A percentile compares a stretch with the other conserved stretches of the same genome.
Conservation (phyloP, 441 rosid genomes). For the Capsella rubella region DNA sequence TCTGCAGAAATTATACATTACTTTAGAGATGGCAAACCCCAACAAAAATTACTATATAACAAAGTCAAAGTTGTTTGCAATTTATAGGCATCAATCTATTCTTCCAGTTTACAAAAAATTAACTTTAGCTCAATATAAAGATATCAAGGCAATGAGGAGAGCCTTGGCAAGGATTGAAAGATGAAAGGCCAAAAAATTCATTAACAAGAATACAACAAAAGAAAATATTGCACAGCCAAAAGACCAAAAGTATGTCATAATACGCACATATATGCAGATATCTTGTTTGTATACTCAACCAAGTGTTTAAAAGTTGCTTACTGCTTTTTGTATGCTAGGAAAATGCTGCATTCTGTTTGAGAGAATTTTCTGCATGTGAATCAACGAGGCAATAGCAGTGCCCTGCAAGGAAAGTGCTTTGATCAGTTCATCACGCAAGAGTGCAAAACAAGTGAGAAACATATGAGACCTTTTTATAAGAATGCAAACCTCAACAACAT, state of each 20-base stretch:
- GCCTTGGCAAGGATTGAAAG: not conserved
- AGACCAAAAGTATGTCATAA: no score
- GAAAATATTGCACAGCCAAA: not conserved
- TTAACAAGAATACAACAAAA: not conserved
- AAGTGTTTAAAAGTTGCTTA: conserved; percentile 40
- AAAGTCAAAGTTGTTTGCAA: not conserved
- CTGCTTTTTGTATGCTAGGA: conserved; percentile 87
- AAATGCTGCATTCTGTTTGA: conserved; percentile 92
- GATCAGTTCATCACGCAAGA: conserved; percentile 29
- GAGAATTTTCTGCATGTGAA: conserved; percentile 94
- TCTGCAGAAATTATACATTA: conserved; percentile 51
- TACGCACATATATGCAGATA: no score
- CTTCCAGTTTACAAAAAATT: not conserved
- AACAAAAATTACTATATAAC: no score
- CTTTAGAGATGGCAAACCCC: conserved; percentile 9
- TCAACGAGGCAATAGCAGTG: conserved; percentile 91
- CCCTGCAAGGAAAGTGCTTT: conserved; percentile 62
- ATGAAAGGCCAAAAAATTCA: conserved; percentile 3
- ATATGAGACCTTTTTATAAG: conserved; percentile 1
- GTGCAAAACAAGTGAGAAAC: conserved; percentile 31
- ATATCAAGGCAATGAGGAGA: not conserved
- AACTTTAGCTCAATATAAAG: not conserved
- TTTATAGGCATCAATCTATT: not conserved
- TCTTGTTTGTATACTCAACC: no score
- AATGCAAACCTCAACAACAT: conserved; percentile 93